Evolutionary conservation across 345 rosid genomes (phyloP), one percentile per base, ranked within the genome.

Genomic region (Erysimum cheiranthoides): DNA sequence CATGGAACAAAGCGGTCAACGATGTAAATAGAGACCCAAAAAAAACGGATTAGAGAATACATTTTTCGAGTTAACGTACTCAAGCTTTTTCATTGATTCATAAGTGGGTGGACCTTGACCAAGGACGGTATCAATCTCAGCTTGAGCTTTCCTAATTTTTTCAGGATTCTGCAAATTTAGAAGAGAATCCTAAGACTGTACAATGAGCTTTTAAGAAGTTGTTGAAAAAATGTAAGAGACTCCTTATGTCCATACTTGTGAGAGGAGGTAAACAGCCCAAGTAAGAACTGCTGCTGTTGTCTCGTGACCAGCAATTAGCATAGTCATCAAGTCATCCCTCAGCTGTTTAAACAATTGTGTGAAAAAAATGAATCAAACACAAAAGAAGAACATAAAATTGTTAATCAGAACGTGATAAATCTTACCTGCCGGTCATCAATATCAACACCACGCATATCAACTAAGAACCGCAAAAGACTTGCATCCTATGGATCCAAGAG

Each of bases 221-320:
- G 21, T 7, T 17, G 18, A 18, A 10, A 66, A 39, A 60, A 71
- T 14, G 32, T 6, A 35, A 57, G 50, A 45, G 42, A 57, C 42
- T 5, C n/a, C n/a, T 10, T 21, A 73, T 64, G 61, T 36, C 32
- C 74, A 80, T 82, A 91, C 98, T 82, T 93, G 97, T 46, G 95
- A 91, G 27, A 93, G 97, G 69, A 93, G 84, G 88, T 73, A 93
- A 78, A 87, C 86, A 69, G 97, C 94, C 98, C 98, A 93, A 39
- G 98, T 93, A 71, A 93, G 96, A 76, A 93, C 98, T 57, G 97
- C 96, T 53, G 98, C 95, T 36, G 97, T 93, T 46, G 98, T 93
- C 83, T 93, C 98, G 56, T 93, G 98, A 21, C 98, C 97, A 38
- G 98, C 97, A 50, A 93, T 84, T 50, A 93, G 90, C 97, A 93